Conservation (phyloP, 805 yeast species). For the Cyberlindnera maclurae region DNA sequence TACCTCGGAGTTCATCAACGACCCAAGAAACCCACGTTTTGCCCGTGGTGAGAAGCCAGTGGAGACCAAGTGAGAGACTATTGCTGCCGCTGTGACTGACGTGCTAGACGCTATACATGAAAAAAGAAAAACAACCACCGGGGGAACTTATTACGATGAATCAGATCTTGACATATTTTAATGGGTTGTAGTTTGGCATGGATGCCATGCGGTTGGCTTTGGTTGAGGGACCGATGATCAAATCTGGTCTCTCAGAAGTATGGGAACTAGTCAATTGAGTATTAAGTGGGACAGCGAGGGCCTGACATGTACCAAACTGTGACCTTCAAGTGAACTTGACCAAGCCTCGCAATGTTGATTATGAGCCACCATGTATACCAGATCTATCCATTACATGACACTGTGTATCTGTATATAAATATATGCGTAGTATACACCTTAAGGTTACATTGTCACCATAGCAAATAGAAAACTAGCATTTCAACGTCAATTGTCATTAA, state of each 20-base stretch:
- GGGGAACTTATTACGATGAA: too few relatives aligned
- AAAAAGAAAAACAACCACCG: neutral
- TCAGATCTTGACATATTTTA: neutral
- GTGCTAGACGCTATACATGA: neutral
- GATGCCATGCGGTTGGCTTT: too few relatives aligned
- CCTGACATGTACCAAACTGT: too few relatives aligned
- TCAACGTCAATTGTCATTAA: neutral
- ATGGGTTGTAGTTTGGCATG: neutral
- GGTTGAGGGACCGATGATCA: too few relatives aligned
- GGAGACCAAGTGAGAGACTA: slow-evolving; percentile 23
- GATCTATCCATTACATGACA: neutral
- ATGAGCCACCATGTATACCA: too few relatives aligned
- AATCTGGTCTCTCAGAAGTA: too few relatives aligned
- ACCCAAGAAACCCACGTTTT: slow-evolving; percentile 95
- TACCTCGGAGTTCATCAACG: slow-evolving; percentile 80
- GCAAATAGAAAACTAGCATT: neutral
- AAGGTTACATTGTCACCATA: neutral
- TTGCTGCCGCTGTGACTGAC: too few relatives aligned
- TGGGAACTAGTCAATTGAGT: too few relatives aligned
- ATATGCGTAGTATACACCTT: too few relatives aligned
- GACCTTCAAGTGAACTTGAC: too few relatives aligned
- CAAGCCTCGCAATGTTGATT: too few relatives aligned
- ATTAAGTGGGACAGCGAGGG: too few relatives aligned
- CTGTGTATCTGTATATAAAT: neutral
- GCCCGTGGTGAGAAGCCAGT: slow-evolving; percentile 46